Percentiles rank a stretch among this genome's conserved stretches.
Conservation (phyloP, 176 grass and related monocot genomes). For the Elaeis guineensis region DNA sequence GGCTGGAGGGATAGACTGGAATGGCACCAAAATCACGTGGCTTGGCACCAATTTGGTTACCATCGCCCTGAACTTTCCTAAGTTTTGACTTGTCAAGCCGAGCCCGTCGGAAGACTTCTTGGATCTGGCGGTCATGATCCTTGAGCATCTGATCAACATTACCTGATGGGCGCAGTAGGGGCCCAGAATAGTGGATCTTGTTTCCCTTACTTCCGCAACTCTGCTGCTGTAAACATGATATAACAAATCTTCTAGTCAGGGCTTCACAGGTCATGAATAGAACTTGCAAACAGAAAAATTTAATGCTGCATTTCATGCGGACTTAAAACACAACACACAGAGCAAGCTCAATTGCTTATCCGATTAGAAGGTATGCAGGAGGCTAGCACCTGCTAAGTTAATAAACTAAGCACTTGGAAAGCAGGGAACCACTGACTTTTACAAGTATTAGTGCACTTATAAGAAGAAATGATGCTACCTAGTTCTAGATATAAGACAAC, state of each 20-base stretch:
- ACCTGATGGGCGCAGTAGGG: constrained; percentile 54
- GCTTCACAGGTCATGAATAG: no score
- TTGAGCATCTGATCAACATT: constrained; percentile 93
- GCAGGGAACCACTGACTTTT: no score
- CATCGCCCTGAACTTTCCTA: constrained; percentile 51
- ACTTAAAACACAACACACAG: no score
- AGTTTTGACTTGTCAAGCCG: constrained; percentile 57
- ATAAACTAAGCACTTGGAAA: no score
- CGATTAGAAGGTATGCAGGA: no score
- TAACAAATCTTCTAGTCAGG: background rate
- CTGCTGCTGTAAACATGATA: constrained; percentile 20
- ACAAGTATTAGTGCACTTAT: no score
- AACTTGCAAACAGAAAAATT: no score
- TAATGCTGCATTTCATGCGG: no score
- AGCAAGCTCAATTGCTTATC: no score
- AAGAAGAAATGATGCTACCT: no score
- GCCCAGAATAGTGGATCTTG: constrained; percentile 93
- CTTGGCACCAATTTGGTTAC: constrained; percentile 33
- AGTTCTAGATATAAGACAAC: no score
- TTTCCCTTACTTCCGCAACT: constrained; percentile 65
- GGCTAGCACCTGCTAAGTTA: no score
- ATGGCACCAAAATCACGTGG: constrained; percentile 47
- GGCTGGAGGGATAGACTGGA: constrained; percentile 81
- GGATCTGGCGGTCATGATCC: constrained; percentile 92
- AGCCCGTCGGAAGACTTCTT: constrained; percentile 65